Evolutionary conservation across 768 basidiomycete species (phyloP).

Genomic region (Saitozyma sp.): DNA sequence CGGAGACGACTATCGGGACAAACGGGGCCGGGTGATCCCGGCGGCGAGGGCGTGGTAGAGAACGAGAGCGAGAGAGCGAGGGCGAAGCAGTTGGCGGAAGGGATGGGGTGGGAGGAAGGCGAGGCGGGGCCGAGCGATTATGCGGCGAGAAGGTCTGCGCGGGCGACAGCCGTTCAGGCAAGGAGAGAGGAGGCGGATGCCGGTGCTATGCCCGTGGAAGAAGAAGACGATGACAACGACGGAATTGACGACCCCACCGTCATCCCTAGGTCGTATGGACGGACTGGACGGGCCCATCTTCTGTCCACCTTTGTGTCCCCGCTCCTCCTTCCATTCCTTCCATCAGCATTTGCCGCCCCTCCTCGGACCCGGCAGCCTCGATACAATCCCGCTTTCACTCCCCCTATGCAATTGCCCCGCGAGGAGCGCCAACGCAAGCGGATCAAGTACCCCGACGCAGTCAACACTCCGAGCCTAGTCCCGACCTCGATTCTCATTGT

Average conservation of each 20-base stretch:
- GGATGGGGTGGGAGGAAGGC: background rate
- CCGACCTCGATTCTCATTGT: background rate
- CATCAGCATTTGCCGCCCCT: slow-evolving; percentile 10
- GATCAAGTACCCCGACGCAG: slow-evolving; percentile 4
- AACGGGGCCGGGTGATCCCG: too few relatives aligned
- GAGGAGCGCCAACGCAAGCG: background rate
- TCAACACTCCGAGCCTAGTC: slow-evolving; percentile 1
- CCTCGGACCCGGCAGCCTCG: background rate
- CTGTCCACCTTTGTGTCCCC: background rate
- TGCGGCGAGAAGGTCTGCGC: slow-evolving; percentile 4
- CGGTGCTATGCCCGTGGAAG: background rate
- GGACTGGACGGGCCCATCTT: background rate
- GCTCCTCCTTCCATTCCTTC: slow-evolving; percentile 11
- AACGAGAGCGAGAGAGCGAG: background rate
- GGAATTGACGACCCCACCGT: background rate
- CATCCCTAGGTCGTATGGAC: background rate
- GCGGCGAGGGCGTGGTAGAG: too few relatives aligned
- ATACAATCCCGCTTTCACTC: background rate
- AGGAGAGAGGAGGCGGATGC: background rate
- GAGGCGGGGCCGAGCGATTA: slow-evolving; percentile 10
- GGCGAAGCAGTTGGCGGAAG: background rate
- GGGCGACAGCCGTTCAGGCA: slow-evolving; percentile 1
- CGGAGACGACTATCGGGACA: too few relatives aligned
- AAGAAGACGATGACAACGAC: background rate
- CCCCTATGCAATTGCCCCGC: background rate